Conservation (phyloP, 2,329 filamentous ascomycete species). For the Periglandula ipomoeae region DNA sequence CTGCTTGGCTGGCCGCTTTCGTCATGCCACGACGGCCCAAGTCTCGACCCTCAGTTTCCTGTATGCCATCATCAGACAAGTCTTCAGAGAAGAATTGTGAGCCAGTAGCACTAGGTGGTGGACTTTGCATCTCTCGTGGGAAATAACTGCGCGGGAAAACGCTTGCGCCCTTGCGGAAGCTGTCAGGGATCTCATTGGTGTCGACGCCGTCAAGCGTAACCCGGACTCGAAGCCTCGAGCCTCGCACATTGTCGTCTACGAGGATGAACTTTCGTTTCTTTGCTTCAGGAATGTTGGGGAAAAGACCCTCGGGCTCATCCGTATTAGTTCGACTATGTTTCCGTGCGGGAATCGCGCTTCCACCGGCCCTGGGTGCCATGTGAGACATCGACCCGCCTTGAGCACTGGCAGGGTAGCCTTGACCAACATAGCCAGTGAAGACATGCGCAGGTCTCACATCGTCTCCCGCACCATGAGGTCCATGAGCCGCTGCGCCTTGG, state of each 20-base stretch:
- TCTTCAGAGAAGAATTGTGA: conserved; percentile 67
- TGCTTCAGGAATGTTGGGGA: conserved; percentile 78
- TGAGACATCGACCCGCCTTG: conserved; percentile 55
- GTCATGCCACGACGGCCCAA: conserved; percentile 26
- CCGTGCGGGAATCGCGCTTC: conserved; percentile 25
- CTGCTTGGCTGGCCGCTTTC: conserved; percentile 30
- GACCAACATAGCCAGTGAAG: conserved; percentile 60
- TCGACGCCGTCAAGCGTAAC: conserved; percentile 91
- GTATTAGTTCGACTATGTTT: conserved; percentile 35
- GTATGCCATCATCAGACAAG: conserved; percentile 43
- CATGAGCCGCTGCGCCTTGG: conserved; percentile 46
- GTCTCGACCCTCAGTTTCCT: conserved; percentile 40
- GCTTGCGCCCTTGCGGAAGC: conserved; percentile 80
- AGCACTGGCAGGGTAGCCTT: conserved; percentile 41
- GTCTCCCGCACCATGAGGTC: conserved; percentile 38
- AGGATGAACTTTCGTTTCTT: conserved; percentile 96
- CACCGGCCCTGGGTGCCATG: conserved; percentile 32
- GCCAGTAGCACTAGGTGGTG: conserved; percentile 65
- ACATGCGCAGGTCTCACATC: conserved; percentile 67
- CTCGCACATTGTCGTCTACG: conserved; percentile 79
- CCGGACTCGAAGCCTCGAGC: conserved; percentile 73
- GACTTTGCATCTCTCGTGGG: conserved; percentile 84
- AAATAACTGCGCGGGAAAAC: conserved; percentile 91
- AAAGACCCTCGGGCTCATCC: conserved; percentile 60
- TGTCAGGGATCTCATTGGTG: conserved; percentile 92